Conservation (phyloP, 257 asterid species). For the Anisodus acutangulus region DNA sequence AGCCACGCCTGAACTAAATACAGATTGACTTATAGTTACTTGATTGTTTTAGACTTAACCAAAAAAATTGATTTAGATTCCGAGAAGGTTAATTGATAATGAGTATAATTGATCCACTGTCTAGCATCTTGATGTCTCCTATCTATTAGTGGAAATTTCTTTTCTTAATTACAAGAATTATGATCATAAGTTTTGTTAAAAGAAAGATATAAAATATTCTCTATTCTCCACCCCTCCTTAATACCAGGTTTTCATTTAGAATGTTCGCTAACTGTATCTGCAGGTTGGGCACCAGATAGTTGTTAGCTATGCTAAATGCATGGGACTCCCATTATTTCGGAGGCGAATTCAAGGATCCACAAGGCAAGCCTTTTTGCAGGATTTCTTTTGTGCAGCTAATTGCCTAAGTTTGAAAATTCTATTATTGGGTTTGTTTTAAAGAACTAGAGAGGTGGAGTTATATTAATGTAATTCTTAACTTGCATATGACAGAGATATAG, state of each 20-base stretch:
- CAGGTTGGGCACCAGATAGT: slow-evolving; percentile 98
- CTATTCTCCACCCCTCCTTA: neutral
- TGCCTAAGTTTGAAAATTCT: neutral
- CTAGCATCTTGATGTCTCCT: neutral
- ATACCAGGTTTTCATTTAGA: slow-evolving; percentile 14
- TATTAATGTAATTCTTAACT: slow-evolving; percentile 12
- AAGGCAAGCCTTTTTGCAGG: slow-evolving; percentile 58
- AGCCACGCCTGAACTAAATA: neutral
- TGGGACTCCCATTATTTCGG: slow-evolving; percentile 90
- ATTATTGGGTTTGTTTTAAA: neutral
- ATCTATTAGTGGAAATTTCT: neutral
- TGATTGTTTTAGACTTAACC: neutral
- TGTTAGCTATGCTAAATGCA: slow-evolving; percentile 81
- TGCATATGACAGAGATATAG: neutral
- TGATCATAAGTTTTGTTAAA: neutral
- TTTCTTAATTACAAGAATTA: neutral
- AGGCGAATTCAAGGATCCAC: slow-evolving; percentile 93
- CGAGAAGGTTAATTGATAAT: neutral
- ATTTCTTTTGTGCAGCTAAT: slow-evolving; percentile 28
- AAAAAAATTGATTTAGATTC: neutral
- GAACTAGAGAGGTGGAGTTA: neutral
- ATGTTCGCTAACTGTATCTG: slow-evolving; percentile 32
- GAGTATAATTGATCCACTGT: neutral
- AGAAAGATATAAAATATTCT: neutral
- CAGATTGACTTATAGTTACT: neutral